phyloP scores from a whole-genome alignment of 73 alveolate genomes.

The Paramecium octaurelia region DNA sequence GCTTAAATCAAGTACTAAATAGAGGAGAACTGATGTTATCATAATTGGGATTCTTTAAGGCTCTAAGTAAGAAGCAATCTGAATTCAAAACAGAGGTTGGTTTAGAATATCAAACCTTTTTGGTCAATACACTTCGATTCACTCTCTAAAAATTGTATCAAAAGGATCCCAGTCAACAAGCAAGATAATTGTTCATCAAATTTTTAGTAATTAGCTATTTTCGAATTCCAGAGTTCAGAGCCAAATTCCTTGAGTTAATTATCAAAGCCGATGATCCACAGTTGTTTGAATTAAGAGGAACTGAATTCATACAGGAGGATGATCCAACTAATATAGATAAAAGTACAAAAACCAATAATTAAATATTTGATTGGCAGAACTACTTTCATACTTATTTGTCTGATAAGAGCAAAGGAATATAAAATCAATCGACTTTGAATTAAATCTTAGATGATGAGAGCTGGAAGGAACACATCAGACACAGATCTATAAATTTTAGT shows the following conservation, averaged over 20 bases:
- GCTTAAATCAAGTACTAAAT: background rate
- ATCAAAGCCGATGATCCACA: background rate
- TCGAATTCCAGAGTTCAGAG: conserved; percentile 6
- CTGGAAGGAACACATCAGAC: conserved; percentile 4
- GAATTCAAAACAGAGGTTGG: background rate
- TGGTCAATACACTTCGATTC: background rate
- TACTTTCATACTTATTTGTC: background rate
- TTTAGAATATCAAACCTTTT: background rate
- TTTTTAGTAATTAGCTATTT: background rate
- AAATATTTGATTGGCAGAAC: conserved; percentile 19
- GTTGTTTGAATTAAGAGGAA: conserved; percentile 1
- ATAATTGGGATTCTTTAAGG: conserved; percentile 7
- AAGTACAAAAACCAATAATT: background rate
- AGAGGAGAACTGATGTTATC: conserved; percentile 22
- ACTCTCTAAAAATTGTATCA: background rate
- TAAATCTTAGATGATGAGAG: conserved; percentile 18
- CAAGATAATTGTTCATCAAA: background rate
- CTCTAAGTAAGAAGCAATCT: background rate
- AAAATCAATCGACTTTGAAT: background rate
- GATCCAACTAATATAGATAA: conserved; percentile 28
- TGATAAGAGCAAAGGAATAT: background rate
- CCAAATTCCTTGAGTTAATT: background rate
- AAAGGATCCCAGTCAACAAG: background rate
- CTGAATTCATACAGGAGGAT: background rate
- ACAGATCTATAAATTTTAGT: conserved; percentile 17